Percentiles rank a stretch among this genome's conserved stretches.
phyloP scores from a whole-genome alignment of 179 eudicot species.

The Silene coronaria region DNA sequence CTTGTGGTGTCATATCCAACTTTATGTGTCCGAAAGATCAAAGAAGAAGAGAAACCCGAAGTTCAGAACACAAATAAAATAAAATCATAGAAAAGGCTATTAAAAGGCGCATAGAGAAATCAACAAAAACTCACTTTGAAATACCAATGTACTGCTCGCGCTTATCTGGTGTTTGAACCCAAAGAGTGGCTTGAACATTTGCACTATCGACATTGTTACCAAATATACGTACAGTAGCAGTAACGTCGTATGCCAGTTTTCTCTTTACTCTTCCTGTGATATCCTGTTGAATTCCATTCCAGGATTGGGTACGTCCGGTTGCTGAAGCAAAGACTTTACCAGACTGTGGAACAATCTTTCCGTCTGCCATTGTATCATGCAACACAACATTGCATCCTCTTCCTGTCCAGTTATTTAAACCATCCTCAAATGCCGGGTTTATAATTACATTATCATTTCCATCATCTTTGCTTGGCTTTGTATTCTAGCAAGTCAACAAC shows the following conservation, averaged over 20 bases:
- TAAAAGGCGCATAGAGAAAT: not conserved
- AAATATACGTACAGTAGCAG: constrained; percentile 68
- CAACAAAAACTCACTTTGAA: constrained; percentile 43
- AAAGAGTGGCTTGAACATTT: constrained; percentile 59
- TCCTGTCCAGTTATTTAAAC: constrained; percentile 81
- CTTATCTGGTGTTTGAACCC: constrained; percentile 59
- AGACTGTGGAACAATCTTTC: constrained; percentile 52
- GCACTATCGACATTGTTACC: constrained; percentile 54
- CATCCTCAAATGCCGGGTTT: constrained; percentile 70
- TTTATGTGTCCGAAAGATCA: not conserved
- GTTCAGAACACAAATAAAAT: not conserved
- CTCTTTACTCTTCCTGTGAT: constrained; percentile 59
- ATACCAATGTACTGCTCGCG: constrained; percentile 74
- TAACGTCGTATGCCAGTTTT: constrained; percentile 68
- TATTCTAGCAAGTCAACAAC: constrained; percentile 26
- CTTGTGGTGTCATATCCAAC: not conserved
- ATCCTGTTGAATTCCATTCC: constrained; percentile 94
- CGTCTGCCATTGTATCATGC: constrained; percentile 66
- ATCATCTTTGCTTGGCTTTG: constrained; percentile 19
- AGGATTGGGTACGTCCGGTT: constrained; percentile 59
- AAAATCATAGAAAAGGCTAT: not conserved
- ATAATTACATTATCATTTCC: constrained; percentile 55
- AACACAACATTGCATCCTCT: constrained; percentile 64
- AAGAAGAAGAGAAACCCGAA: not conserved
- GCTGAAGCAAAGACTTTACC: constrained; percentile 79